A percentile compares a stretch with the other conserved stretches of the same genome.
phyloP scores from a whole-genome alignment of 192 early-diverging fungal species.

The Entomortierella parvispora region DNA sequence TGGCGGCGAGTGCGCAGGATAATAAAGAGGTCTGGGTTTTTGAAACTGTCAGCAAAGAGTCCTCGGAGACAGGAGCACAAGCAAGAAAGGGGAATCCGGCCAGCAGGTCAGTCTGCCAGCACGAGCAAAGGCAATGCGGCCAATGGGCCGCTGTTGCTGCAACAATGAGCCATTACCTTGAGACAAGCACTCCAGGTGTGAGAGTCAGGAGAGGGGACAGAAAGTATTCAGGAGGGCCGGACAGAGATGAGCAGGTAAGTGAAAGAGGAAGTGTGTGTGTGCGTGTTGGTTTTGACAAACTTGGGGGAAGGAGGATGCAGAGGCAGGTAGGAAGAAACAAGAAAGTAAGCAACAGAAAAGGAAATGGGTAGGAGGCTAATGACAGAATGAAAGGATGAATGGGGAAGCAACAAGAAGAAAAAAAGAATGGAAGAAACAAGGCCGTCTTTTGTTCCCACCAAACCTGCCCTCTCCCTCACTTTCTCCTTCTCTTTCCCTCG shows the following conservation, averaged over 20 bases:
- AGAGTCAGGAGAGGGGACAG: neutral
- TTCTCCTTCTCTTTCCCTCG: slow-evolving; percentile 4
- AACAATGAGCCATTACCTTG: neutral
- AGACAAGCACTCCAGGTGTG: neutral
- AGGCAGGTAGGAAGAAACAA: too few species aligned
- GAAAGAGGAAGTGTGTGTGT: neutral
- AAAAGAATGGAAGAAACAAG: too few species aligned
- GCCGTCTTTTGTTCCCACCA: neutral
- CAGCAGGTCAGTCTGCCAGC: neutral
- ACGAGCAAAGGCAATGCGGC: slow-evolving; percentile 1
- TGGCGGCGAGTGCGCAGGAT: neutral
- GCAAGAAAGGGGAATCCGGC: neutral
- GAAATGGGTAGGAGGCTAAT: too few species aligned
- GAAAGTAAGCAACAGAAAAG: too few species aligned
- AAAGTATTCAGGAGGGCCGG: neutral
- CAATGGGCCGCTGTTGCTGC: slow-evolving; percentile 17
- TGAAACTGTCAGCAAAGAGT: neutral
- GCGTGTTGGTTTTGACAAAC: too few species aligned
- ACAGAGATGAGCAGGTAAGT: neutral
- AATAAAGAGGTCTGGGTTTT: neutral
- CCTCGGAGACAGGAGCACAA: neutral
- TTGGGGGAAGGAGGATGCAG: too few species aligned
- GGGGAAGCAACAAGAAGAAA: too few species aligned
- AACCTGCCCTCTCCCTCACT: neutral
- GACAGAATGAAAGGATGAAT: too few species aligned